phyloP scores from a whole-genome alignment of 768 basidiomycete species.

The Lyophyllum shimeji region DNA sequence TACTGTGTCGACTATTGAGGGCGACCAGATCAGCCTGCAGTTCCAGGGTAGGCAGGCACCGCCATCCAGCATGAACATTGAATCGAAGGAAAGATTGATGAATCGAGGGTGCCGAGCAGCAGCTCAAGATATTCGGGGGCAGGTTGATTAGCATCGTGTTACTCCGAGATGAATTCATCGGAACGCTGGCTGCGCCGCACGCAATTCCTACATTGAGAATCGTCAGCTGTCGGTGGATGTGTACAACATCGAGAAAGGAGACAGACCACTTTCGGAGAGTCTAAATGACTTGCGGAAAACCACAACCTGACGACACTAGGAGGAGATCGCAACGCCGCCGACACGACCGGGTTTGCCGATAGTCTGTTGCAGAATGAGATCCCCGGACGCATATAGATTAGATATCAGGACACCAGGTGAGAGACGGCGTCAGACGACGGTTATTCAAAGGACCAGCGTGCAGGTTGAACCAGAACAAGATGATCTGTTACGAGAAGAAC shows the following conservation, averaged over 20 bases:
- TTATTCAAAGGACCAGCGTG: not conserved
- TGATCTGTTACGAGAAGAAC: not conserved
- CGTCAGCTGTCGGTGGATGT: not conserved
- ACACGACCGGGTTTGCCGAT: conserved; percentile 1
- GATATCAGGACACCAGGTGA: not conserved
- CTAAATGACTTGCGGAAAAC: not conserved
- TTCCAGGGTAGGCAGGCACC: too few species aligned
- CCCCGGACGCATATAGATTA: not conserved
- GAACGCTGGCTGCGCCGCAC: not conserved
- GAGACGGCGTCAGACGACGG: not conserved
- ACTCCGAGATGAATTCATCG: not conserved
- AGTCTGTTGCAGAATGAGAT: not conserved
- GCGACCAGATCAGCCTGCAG: too few species aligned
- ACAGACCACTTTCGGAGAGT: not conserved
- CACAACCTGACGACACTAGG: not conserved
- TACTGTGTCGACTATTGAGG: too few species aligned
- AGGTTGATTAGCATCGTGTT: conserved; percentile 6
- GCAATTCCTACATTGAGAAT: not conserved
- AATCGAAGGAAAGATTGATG: not conserved
- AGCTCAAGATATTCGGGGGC: not conserved
- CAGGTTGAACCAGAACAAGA: not conserved
- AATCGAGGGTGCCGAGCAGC: not conserved
- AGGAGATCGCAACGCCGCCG: not conserved
- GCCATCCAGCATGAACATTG: not conserved
- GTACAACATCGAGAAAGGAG: not conserved